Evolutionary conservation across 177 flowering plant species (phyloP), one percentile per base, ranked within the genome.

Genomic region (Vitis hybrid): DNA sequence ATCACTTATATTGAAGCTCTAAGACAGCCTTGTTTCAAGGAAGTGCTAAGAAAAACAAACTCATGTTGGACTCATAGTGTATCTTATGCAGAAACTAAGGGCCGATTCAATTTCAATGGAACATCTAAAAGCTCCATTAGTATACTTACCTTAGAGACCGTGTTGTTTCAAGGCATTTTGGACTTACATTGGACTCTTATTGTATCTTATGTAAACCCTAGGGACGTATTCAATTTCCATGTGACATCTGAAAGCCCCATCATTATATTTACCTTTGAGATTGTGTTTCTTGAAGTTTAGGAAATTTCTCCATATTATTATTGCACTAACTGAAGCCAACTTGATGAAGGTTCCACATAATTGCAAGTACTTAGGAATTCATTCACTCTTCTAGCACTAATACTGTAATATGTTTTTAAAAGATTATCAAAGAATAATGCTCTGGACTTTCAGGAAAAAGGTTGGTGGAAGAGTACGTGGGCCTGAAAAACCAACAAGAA

Each of bases 381-480:
- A 39, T 39, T 39, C 45, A 39, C 45, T 39, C 45, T 39, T 39
- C 0, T 39, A 4, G 6, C 45, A 39, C 45, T 39, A 39, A 39
- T 39, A 11, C 39, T 45, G 26, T 54, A 26, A 55, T 56, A 9
- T 19, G 17, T 56, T 19, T 66, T 11, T 32, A 48, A 52, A 11
- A 10, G 12, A 6, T 48, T 9, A 15, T 39, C 11, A 66, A 55
- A 39, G 32, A 48, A 63, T 49, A 15, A 11, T 18, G 32, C n/a
- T 45, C 15, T 57, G 54, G 11, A 56, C 49, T 75, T 80, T 61
- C 83, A 89, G 93, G 84, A 89, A 84, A 73, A 82, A 68, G 73
- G 67, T 55, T 57, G 67, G 72, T 76, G 86, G 83, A 19, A 82
- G 85, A 81, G 66, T 65, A 48, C 88, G 88, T 54, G 88, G 85